A percentile compares a stretch with the other conserved stretches of the same genome.
phyloP scores from a whole-genome alignment of 441 rosid species.

The Mallotus repandus region DNA sequence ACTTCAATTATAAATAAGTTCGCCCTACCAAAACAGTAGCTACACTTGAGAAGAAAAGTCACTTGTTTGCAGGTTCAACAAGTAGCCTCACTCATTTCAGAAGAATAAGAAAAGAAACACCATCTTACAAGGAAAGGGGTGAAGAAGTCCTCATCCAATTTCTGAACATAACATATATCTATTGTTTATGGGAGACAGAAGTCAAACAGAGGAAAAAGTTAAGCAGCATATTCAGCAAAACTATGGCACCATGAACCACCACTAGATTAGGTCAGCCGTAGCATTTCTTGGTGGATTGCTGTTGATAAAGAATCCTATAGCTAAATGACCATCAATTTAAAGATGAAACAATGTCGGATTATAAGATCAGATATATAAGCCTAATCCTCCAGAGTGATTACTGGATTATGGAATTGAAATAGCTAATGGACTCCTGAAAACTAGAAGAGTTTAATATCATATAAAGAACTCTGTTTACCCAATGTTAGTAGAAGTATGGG shows the following conservation, averaged over 20 bases:
- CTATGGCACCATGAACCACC: neutral
- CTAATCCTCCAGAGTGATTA: neutral
- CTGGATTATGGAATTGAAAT: neutral
- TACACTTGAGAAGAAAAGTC: neutral
- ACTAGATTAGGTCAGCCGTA: neutral
- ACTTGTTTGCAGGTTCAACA: too few species aligned
- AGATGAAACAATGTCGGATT: neutral
- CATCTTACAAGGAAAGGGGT: neutral
- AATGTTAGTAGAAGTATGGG: neutral
- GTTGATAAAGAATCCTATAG: neutral
- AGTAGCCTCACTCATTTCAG: neutral
- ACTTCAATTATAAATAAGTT: too few species aligned
- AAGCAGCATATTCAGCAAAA: too few species aligned
- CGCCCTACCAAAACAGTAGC: neutral
- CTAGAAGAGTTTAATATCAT: neutral
- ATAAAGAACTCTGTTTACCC: neutral
- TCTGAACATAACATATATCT: neutral
- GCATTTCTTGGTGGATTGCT: neutral
- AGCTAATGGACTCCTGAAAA: neutral
- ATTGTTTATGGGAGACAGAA: neutral
- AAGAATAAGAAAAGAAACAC: neutral
- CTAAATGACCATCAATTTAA: neutral
- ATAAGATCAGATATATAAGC: neutral
- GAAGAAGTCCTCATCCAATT: neutral
- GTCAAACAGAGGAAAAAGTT: too few species aligned